Percentiles rank a stretch among this genome's conserved stretches.
phyloP scores from a whole-genome alignment of 768 basidiomycete genomes.

The Termitomyces titanicus region DNA sequence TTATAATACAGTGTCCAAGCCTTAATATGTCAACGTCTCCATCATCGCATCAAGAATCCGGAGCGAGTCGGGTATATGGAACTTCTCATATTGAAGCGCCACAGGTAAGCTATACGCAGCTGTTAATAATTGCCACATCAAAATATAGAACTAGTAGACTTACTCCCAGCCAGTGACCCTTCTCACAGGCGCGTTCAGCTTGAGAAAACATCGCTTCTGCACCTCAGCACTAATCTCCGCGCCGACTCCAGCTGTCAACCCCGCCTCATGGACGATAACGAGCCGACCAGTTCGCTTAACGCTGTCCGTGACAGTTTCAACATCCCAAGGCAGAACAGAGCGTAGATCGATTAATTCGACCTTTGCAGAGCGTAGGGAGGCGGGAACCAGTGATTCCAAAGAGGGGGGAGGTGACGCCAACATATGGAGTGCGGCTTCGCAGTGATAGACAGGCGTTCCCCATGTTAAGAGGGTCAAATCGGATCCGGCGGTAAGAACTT shows the following conservation, averaged over 20 bases:
- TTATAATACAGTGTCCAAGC: neutral
- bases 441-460: conserved; percentile 92
- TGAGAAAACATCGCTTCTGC: conserved; percentile 84
- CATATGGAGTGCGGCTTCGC: conserved; percentile 78
- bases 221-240: conserved; percentile 91
- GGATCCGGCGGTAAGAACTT: conserved; percentile 66
- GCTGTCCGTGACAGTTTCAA: conserved; percentile 75
- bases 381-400: conserved; percentile 63
- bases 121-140: conserved; percentile 1
- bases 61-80: conserved; percentile 85
- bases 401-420: conserved; percentile 62
- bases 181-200: conserved; percentile 83
- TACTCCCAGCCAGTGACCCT: conserved; percentile 93
- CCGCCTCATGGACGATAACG: conserved; percentile 91
- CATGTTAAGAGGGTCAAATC: conserved; percentile 91
- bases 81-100: conserved; percentile 86
- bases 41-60: conserved; percentile 80
- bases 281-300: conserved; percentile 82
- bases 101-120: conserved; percentile 63
- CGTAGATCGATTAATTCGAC: conserved; percentile 90
- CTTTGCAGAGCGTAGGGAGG: conserved; percentile 59
- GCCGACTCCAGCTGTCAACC: conserved; percentile 83
- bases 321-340: conserved; percentile 88
- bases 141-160: conserved; percentile 30
- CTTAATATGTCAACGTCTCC: conserved; percentile 72